Conservation (phyloP, 371 early-diverging fungal species). For the Batrachochytrium dendrobatidis region DNA sequence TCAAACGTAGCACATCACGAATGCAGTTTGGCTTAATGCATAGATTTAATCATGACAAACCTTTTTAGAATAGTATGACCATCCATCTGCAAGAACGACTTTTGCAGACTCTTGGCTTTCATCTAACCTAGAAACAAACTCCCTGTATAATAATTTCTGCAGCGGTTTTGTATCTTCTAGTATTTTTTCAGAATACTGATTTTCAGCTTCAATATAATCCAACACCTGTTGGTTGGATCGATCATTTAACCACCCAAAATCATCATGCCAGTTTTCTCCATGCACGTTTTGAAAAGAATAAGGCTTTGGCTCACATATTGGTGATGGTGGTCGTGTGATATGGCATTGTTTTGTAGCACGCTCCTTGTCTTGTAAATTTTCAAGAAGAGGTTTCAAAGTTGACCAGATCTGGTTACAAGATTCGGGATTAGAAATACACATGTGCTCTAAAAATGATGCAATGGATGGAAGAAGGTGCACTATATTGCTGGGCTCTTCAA, state of each 20-base stretch:
- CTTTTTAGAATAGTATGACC: conserved; percentile 44
- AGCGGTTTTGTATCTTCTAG: conserved; percentile 43
- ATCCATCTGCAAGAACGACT: conserved; percentile 47
- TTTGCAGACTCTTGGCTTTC: conserved; percentile 44
- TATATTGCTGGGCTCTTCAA: conserved; percentile 15
- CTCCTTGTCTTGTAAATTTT: neutral
- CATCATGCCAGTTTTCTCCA: conserved; percentile 43
- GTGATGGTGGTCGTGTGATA: conserved; percentile 14
- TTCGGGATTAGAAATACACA: conserved; percentile 14
- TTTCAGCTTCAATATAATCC: conserved; percentile 47
- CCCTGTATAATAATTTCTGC: conserved; percentile 47
- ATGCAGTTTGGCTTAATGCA: neutral
- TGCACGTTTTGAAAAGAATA: conserved; percentile 28
- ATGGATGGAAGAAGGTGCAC: conserved; percentile 23
- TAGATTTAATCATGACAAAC: conserved; percentile 10
- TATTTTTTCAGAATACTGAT: conserved; percentile 29
- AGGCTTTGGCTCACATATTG: conserved; percentile 19
- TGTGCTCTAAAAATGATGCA: conserved; percentile 6
- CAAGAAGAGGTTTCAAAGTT: conserved; percentile 8
- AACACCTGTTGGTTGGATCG: conserved; percentile 45
- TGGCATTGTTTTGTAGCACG: neutral
- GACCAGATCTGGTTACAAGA: conserved; percentile 15
- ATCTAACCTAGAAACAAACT: conserved; percentile 51
- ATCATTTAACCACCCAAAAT: conserved; percentile 47
- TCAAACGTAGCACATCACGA: neutral